phyloP scores from a whole-genome alignment of 495 filamentous ascomycete species.

The Penicillium ochrochloron region DNA sequence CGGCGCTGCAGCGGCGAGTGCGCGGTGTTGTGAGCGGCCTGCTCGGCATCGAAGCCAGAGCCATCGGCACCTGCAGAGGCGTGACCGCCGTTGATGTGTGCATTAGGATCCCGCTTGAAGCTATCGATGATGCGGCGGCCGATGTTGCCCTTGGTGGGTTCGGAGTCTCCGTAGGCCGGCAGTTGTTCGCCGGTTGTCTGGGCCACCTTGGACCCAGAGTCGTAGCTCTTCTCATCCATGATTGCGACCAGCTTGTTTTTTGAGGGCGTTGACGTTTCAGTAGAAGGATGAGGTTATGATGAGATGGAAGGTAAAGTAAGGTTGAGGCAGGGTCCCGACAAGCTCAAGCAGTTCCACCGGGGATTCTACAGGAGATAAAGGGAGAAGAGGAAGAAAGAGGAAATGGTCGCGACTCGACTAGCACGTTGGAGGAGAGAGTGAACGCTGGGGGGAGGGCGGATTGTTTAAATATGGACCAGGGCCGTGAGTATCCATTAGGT shows the following conservation, averaged over 20 bases:
- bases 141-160: constrained; percentile 35
- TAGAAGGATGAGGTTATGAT: background rate
- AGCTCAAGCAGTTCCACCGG: constrained; percentile 7
- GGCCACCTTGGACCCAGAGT: constrained; percentile 33
- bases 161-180: constrained; percentile 47
- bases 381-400: background rate
- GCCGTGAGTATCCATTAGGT: constrained; percentile 11
- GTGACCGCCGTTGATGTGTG: constrained; percentile 59
- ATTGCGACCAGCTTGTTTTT: constrained; percentile 4
- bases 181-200: constrained; percentile 31
- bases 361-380: background rate
- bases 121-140: constrained; percentile 67
- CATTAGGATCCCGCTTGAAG: constrained; percentile 80
- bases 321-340: background rate
- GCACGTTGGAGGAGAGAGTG: background rate
- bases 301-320: background rate
- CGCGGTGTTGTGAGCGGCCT: constrained; percentile 75
- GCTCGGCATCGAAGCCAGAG: constrained; percentile 73
- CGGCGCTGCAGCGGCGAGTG: constrained; percentile 73
- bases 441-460: background rate
- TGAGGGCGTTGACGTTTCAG: background rate
- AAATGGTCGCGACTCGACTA: background rate
- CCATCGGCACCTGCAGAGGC: constrained; percentile 56
- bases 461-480: constrained; percentile 15
- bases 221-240: constrained; percentile 48